phyloP scores from a whole-genome alignment of 2,329 filamentous ascomycete species.

The Parastagonospora nodorum region DNA sequence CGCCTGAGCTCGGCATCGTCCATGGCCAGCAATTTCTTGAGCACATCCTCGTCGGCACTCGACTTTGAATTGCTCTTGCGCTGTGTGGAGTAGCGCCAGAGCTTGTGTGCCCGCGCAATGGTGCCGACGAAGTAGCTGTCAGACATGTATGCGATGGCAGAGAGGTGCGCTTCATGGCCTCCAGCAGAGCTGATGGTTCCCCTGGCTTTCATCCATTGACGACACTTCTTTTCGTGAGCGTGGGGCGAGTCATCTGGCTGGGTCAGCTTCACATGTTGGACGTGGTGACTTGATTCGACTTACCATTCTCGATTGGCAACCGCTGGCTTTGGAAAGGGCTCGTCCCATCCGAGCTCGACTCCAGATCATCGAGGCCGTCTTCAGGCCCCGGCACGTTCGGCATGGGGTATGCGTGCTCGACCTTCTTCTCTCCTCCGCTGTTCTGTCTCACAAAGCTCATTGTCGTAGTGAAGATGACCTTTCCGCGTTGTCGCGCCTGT shows the following conservation, averaged over 20 bases:
- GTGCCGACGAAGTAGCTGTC: constrained; percentile 95
- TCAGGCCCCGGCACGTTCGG: constrained; percentile 53
- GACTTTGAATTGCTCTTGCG: constrained; percentile 43
- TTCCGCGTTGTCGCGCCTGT: constrained; percentile 87
- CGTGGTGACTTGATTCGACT: not conserved
- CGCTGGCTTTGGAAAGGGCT: constrained; percentile 64
- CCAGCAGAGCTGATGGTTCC: constrained; percentile 75
- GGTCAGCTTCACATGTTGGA: constrained; percentile 19
- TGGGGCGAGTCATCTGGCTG: constrained; percentile 50
- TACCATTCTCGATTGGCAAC: constrained; percentile 62
- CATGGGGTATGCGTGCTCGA: constrained; percentile 69
- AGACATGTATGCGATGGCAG: constrained; percentile 88
- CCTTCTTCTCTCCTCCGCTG: constrained; percentile 59
- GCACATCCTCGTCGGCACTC: constrained; percentile 49
- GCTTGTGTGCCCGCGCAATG: constrained; percentile 76
- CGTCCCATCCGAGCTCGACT: constrained; percentile 33
- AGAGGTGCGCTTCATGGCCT: constrained; percentile 80
- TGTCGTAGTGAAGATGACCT: constrained; percentile 93
- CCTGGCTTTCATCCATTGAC: constrained; percentile 73
- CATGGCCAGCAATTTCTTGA: constrained; percentile 52
- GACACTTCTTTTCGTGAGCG: constrained; percentile 69
- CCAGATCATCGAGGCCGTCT: constrained; percentile 43
- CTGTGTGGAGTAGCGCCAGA: constrained; percentile 72
- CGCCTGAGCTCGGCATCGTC: constrained; percentile 50
- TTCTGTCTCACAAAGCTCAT: constrained; percentile 80